These are phyloP conservation scores for Coemansia sp. DNA, from an alignment of 192 early-diverging fungal genomes.

Conservation along the genomic window DNA sequence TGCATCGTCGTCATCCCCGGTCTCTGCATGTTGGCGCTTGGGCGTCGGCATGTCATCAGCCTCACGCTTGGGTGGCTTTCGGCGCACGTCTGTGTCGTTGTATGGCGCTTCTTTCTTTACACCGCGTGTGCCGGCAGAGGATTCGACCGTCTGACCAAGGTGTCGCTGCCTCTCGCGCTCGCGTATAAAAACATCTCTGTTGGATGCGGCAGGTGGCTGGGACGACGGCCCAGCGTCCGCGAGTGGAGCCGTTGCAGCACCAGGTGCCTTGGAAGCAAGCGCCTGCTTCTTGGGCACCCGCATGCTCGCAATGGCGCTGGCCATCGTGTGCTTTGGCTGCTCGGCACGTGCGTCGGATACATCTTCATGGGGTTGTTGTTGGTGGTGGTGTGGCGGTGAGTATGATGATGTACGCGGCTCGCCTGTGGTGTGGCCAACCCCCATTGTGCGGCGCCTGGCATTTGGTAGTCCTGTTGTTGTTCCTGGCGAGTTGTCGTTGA, in stretches of 20 bases:
- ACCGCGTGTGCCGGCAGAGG: not conserved
- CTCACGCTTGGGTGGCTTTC: not conserved
- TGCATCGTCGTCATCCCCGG: not conserved
- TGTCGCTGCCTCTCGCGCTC: constrained; percentile 46
- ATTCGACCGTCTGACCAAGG: constrained; percentile 1
- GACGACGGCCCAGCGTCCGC: not conserved
- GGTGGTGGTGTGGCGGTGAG: constrained; percentile 1
- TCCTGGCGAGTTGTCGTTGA: not conserved
- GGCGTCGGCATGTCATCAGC: not conserved
- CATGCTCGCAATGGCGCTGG: constrained; percentile 18
- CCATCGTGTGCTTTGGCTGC: constrained; percentile 4
- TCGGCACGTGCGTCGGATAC: not conserved
- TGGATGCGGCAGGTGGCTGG: constrained; percentile 7
- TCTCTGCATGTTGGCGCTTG: not conserved
- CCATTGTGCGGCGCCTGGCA: constrained; percentile 2
- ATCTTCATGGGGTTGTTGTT: not conserved
- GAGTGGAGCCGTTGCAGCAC: not conserved
- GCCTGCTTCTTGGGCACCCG: constrained; percentile 44
- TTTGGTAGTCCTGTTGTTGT: not conserved
- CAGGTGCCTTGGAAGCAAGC: constrained; percentile 5
- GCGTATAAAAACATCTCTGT: constrained; percentile 39
- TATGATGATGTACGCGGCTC: constrained; percentile 4
- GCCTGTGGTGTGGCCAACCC: not conserved
- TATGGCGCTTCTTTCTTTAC: not conserved
- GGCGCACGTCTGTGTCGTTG: not conserved